A percentile compares a stretch with the other conserved stretches of the same genome.
Evolutionary conservation across 202 grass and related monocot genomes (phyloP).

Genomic region (Zizania palustris): DNA sequence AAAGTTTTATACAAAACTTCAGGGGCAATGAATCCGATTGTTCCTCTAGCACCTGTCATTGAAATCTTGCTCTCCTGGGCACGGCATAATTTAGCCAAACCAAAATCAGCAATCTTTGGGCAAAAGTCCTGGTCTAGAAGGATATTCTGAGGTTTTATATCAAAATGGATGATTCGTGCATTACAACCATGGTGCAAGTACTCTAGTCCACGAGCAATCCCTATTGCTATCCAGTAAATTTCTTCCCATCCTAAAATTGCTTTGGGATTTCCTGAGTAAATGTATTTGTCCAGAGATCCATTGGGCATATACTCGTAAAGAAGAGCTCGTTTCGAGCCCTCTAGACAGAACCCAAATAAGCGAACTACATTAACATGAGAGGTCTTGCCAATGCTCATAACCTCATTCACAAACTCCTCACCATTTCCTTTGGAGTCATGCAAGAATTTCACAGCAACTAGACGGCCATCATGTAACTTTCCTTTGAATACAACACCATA

Average conservation of each 20-base stretch:
- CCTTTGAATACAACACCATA: conserved; percentile 70
- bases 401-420: conserved; percentile 63
- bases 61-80: conserved; percentile 58
- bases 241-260: conserved; percentile 47
- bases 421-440: conserved; percentile 41
- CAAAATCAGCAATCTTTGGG: conserved; percentile 72
- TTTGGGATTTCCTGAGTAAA: conserved; percentile 48
- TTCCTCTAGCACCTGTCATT: conserved; percentile 55
- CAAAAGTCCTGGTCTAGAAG: conserved; percentile 47
- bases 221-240: conserved; percentile 54
- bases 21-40: conserved; percentile 63
- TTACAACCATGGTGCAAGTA: conserved; percentile 66
- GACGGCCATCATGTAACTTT: conserved; percentile 29
- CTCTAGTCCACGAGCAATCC: conserved; percentile 58
- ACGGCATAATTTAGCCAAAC: conserved; percentile 58
- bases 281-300: conserved; percentile 62
- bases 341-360: conserved; percentile 64
- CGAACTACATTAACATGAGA: conserved; percentile 74
- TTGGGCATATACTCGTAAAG: conserved; percentile 69
- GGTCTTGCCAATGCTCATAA: conserved; percentile 70
- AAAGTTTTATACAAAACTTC: conserved; percentile 57
- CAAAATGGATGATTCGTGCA: conserved; percentile 64
- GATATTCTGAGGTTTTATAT: conserved; percentile 74
- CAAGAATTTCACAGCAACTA: conserved; percentile 63
- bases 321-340: conserved; percentile 55